Percentiles rank a stretch among this genome's conserved stretches.
Evolutionary conservation across 2,329 filamentous ascomycete genomes (phyloP).

Genomic region (Fusarium sp.): DNA sequence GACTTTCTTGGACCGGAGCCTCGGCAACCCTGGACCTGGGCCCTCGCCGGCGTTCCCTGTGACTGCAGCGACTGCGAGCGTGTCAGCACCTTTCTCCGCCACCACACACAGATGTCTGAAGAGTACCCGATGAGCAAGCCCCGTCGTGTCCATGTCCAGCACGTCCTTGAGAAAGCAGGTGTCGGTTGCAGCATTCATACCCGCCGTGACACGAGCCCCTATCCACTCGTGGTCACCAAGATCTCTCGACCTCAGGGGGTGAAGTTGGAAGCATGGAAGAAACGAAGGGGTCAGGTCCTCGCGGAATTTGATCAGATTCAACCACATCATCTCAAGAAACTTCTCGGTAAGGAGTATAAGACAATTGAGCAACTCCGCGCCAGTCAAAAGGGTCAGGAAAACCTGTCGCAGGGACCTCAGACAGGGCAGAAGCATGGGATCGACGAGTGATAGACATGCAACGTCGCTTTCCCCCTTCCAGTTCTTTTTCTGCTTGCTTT

Average conservation of each 20-base stretch:
- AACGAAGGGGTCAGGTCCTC: neutral
- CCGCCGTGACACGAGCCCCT: neutral
- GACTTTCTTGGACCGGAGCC: constrained; percentile 38
- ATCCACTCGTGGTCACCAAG: constrained; percentile 42
- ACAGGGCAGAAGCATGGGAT: constrained; percentile 8
- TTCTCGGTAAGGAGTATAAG: constrained; percentile 1
- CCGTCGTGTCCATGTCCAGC: constrained; percentile 37
- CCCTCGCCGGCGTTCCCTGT: constrained; percentile 23
- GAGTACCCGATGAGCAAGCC: constrained; percentile 25
- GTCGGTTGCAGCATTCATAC: constrained; percentile 39
- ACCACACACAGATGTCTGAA: neutral
- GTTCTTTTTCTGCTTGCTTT: too few species aligned
- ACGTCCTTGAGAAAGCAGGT: neutral
- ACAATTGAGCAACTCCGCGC: neutral
- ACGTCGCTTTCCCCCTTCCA: too few species aligned
- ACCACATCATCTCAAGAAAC: neutral
- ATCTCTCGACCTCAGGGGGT: neutral
- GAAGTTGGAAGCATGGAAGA: neutral
- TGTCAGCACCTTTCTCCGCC: constrained; percentile 43
- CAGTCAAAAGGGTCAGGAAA: neutral
- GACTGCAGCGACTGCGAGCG: constrained; percentile 37
- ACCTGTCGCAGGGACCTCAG: neutral
- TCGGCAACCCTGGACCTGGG: neutral
- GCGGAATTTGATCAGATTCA: neutral
- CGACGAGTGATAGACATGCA: neutral